A percentile compares a stretch with the other conserved stretches of the same genome.
Evolutionary conservation across 805 yeast species (phyloP).

Genomic region (Cyberlindnera mississippiensis): DNA sequence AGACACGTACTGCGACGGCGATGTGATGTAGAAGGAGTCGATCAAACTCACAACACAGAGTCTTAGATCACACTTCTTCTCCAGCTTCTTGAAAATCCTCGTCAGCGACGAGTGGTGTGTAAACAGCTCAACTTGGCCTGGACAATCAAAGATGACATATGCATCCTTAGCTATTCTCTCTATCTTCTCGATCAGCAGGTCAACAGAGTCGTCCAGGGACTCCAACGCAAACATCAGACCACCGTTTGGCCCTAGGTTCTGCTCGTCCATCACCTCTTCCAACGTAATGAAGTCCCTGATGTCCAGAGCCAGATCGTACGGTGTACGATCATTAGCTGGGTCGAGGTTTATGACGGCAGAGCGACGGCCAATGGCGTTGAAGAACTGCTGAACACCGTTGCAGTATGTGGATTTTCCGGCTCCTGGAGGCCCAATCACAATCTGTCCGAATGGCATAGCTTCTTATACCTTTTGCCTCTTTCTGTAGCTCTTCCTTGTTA

Average conservation of each 20-base stretch:
- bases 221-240: slow-evolving; percentile 89
- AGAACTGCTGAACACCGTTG: slow-evolving; percentile 86
- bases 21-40: slow-evolving; percentile 76
- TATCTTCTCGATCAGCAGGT: slow-evolving; percentile 54
- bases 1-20: slow-evolving; percentile 87
- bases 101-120: slow-evolving; percentile 81
- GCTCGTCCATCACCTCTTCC: slow-evolving; percentile 74
- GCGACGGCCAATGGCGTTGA: slow-evolving; percentile 90
- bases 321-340: slow-evolving; percentile 77
- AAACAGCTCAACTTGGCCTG: slow-evolving; percentile 94
- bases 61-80: slow-evolving; percentile 62
- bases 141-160: slow-evolving; percentile 81
- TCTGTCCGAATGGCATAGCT: slow-evolving; percentile 61
- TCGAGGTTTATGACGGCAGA: slow-evolving; percentile 84
- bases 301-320: slow-evolving; percentile 73
- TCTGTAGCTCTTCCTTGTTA: background rate
- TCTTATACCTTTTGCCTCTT: background rate
- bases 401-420: slow-evolving; percentile 96
- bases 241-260: slow-evolving; percentile 79
- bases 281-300: slow-evolving; percentile 71
- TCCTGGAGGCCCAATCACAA: slow-evolving; percentile 98
- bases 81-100: slow-evolving; percentile 61
- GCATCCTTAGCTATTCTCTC: slow-evolving; percentile 52
- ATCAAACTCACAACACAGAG: slow-evolving; percentile 81
- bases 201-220: slow-evolving; percentile 50